Percentiles rank a stretch among this genome's conserved stretches.
Conservation (phyloP, 768 basidiomycete genomes). For the Sporobolomyces pararoseus region DNA sequence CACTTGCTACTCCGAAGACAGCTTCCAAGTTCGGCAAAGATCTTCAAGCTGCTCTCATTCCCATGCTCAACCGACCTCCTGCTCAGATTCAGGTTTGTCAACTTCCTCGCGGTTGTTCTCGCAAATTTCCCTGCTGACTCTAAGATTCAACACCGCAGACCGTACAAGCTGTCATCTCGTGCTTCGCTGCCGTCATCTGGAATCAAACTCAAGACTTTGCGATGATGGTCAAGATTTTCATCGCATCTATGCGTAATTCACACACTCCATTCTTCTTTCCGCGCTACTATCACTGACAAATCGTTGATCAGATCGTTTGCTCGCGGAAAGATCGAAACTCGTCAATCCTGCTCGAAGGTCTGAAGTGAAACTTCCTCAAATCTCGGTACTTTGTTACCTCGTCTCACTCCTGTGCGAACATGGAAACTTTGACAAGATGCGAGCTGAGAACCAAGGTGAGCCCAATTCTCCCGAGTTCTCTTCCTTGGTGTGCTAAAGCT, state of each 20-base stretch:
- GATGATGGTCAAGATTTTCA: slow-evolving; percentile 67
- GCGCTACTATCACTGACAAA: too few relatives aligned
- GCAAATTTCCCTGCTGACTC: background rate
- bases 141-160: slow-evolving; percentile 54
- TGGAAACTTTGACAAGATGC: slow-evolving; percentile 76
- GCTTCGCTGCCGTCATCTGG: slow-evolving; percentile 79
- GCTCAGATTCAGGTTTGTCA: slow-evolving; percentile 13
- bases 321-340: slow-evolving; percentile 60
- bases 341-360: slow-evolving; percentile 25
- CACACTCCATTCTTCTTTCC: too few relatives aligned
- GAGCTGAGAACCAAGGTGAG: slow-evolving; percentile 46
- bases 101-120: background rate
- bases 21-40: slow-evolving; percentile 75
- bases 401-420: slow-evolving; percentile 80
- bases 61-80: slow-evolving; percentile 77
- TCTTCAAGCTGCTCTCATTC: slow-evolving; percentile 72
- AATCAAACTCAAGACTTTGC: slow-evolving; percentile 81
- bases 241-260: slow-evolving; percentile 1
- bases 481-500: background rate
- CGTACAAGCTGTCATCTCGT: slow-evolving; percentile 86
- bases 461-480: background rate
- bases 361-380: slow-evolving; percentile 38
- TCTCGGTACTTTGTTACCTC: slow-evolving; percentile 69
- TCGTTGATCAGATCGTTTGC: slow-evolving; percentile 53
- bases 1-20: slow-evolving; percentile 77